Conservation (phyloP, 768 basidiomycete genomes). For the Macrolepiota dolichaula region DNA sequence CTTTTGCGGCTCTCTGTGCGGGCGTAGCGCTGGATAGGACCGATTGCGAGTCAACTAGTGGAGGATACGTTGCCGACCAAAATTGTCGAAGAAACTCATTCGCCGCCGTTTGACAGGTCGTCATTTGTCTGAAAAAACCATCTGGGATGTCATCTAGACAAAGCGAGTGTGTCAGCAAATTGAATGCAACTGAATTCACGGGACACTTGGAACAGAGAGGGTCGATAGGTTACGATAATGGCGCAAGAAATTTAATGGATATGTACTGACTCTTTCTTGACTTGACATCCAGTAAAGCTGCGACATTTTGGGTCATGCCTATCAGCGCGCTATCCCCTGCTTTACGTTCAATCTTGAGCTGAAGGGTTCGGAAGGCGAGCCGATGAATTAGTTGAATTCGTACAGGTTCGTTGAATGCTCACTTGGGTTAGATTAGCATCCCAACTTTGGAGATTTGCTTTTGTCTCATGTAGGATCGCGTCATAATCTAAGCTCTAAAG, state of each 20-base stretch:
- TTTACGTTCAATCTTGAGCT: conserved; percentile 70
- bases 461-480: conserved; percentile 44
- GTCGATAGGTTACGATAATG: neutral
- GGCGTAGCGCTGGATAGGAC: conserved; percentile 44
- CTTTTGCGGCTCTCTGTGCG: conserved; percentile 72
- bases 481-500: conserved; percentile 44
- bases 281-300: conserved; percentile 64
- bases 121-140: conserved; percentile 76
- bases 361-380: neutral
- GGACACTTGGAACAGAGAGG: neutral
- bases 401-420: conserved; percentile 10
- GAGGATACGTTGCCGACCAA: conserved; percentile 86
- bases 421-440: conserved; percentile 56
- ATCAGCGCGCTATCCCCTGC: conserved; percentile 64
- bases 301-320: conserved; percentile 78
- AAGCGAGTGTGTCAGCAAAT: conserved; percentile 5
- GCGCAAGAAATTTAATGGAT: neutral
- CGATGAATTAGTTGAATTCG: neutral
- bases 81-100: conserved; percentile 97
- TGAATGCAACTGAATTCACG: neutral
- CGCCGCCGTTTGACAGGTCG: conserved; percentile 86
- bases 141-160: conserved; percentile 75
- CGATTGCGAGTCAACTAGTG: conserved; percentile 42
- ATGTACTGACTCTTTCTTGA: conserved; percentile 55
- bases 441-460: conserved; percentile 53